Percentiles rank a stretch among this genome's conserved stretches.
These are phyloP conservation scores for Kockiozyma suomiensis DNA, from an alignment of 805 yeast species.

Conservation along the genomic window DNA sequence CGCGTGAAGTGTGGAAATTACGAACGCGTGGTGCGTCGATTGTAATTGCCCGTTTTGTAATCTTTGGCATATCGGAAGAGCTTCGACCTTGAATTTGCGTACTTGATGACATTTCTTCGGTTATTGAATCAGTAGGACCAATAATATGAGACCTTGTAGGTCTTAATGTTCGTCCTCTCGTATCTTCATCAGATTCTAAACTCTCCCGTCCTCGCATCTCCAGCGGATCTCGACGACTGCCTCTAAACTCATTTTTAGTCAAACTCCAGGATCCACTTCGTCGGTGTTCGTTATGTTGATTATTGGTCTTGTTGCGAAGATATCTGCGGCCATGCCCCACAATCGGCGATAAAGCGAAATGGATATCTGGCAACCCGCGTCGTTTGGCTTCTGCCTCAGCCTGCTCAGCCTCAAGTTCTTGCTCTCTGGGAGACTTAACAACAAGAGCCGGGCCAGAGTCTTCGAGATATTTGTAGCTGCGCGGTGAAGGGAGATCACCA, in stretches of 20 bases:
- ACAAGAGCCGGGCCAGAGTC: slow-evolving; percentile 82
- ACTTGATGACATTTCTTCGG: neutral
- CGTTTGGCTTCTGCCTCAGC: slow-evolving; percentile 32
- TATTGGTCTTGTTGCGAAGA: neutral
- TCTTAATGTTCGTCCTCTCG: slow-evolving; percentile 1
- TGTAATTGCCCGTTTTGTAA: slow-evolving; percentile 52
- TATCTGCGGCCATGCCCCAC: slow-evolving; percentile 12
- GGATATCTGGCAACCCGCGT: slow-evolving; percentile 36
- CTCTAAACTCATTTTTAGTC: neutral
- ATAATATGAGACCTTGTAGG: neutral
- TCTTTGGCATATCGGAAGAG: slow-evolving; percentile 19
- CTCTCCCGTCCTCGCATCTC: neutral
- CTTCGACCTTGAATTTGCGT: neutral
- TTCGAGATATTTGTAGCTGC: slow-evolving; percentile 33
- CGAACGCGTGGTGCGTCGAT: slow-evolving; percentile 44
- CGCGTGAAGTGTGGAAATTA: neutral
- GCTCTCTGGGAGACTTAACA: slow-evolving; percentile 75
- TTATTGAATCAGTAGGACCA: neutral
- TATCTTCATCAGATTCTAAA: slow-evolving; percentile 3
- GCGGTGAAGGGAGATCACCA: slow-evolving; percentile 59
- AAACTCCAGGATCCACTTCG: neutral
- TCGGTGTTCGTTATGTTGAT: neutral
- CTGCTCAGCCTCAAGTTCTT: slow-evolving; percentile 36
- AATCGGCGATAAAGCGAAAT: slow-evolving; percentile 27
- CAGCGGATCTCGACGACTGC: neutral